phyloP scores from a whole-genome alignment of 768 basidiomycete genomes.

The Lanmaoa pseudosensibilis region DNA sequence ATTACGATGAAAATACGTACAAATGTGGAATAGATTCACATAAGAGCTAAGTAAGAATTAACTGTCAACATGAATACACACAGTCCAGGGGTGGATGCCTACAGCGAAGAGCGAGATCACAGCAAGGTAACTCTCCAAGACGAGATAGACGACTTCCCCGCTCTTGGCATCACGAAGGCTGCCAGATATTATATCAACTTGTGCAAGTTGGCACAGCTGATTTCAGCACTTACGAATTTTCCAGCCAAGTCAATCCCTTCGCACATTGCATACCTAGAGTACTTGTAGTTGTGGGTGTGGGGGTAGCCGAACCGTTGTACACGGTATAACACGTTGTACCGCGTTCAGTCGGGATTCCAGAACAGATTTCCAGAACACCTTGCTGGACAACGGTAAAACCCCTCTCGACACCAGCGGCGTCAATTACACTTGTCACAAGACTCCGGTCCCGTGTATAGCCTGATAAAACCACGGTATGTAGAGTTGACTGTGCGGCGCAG shows the following conservation, averaged over 20 bases:
- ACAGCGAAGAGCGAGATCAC: conserved; percentile 48
- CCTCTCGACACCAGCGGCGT: conserved; percentile 26
- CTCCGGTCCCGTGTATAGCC: conserved; percentile 38
- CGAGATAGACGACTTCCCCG: conserved; percentile 48
- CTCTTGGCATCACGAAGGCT: conserved; percentile 36
- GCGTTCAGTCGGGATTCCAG: conserved; percentile 36
- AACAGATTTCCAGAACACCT: conserved; percentile 36
- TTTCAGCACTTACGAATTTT: conserved; percentile 40
- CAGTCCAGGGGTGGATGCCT: conserved; percentile 12
- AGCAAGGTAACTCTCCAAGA: conserved; percentile 51
- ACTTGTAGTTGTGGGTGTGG: background rate
- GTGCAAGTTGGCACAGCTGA: background rate
- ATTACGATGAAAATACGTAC: conserved; percentile 20
- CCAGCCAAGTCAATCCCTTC: conserved; percentile 46
- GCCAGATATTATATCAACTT: background rate
- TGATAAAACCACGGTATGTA: conserved; percentile 41
- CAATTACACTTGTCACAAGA: conserved; percentile 35
- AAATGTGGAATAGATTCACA: conserved; percentile 55
- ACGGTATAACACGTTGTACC: conserved; percentile 25
- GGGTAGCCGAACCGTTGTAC: conserved; percentile 6
- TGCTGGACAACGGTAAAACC: conserved; percentile 22
- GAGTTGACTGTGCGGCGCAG: conserved; percentile 40
- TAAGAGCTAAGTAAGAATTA: conserved; percentile 37
- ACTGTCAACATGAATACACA: background rate
- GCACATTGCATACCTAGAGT: conserved; percentile 35